Evolutionary conservation across 208 protist genomes (phyloP), one percentile per base, ranked within the genome.

Genomic region (Acanthamoeba comandoni): DNA sequence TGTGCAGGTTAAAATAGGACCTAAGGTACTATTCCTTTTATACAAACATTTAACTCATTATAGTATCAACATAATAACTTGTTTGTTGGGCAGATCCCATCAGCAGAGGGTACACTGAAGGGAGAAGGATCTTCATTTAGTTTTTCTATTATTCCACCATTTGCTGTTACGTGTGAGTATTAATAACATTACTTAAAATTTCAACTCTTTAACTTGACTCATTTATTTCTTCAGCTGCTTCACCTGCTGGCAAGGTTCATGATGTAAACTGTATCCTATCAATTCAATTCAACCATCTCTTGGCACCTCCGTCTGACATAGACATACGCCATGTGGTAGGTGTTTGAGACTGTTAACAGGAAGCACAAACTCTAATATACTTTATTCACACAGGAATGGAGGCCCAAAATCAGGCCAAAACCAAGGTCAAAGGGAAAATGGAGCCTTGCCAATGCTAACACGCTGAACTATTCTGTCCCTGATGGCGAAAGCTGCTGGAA

Each of bases 1-100:
- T 11, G 82, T 90, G 49, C 69, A 58, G 15, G 82, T 90, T 35
- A 90, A 70, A 31, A 90, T 90, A n/a, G 82, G 82, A 11, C 82
- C 82, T 49, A 75, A 90, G 57, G 82, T 90, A 70, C 12, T 7
- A 4, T 26, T 17, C 35, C 71, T 57, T 15, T 52, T 65, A 2
- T 29, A 62, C 49, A n/a, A 19, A 12, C 5, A 9, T 65, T 65
- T 19, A 12, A 39, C 51, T 26, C 15, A 57, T n/a, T 1, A 11
- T 87, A 1, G 53, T 11, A 4, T 11, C 12, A 12, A 19, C 52
- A 31, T 64, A 29, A 71, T 29, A n/a, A 19, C n/a, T 52, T 58
- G 17, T 0, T 19, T 52, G 39, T 26, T 29, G 5, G 49, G 8
- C 11, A 90, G 82, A 60, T 90, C 43, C 82, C 82, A 75, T 90